These are phyloP conservation scores for Silene vulgaris DNA, from an alignment of 179 eudicot species.

Conservation along the genomic window DNA sequence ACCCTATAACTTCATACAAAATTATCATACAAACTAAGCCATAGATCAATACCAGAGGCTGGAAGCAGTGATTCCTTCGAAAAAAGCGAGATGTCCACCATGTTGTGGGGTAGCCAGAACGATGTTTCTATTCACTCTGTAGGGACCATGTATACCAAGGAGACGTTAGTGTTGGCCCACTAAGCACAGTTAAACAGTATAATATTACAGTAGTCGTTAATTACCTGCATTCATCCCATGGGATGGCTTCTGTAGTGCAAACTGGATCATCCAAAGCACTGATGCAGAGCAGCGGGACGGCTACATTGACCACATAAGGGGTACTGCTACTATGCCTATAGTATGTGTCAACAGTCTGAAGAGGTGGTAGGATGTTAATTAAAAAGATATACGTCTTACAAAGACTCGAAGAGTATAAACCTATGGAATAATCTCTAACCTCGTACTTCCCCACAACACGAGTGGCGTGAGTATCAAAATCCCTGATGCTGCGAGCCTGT, in stretches of 20 bases:
- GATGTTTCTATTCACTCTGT: constrained; percentile 75
- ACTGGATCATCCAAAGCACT: constrained; percentile 94
- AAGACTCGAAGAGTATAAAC: background rate
- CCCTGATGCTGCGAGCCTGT: constrained; percentile 86
- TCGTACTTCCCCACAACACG: constrained; percentile 81
- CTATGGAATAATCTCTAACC: constrained; percentile 34
- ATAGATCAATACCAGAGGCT: constrained; percentile 56
- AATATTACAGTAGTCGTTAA: constrained; percentile 2
- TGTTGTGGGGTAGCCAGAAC: constrained; percentile 74
- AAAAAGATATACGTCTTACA: constrained; percentile 13
- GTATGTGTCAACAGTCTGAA: constrained; percentile 86
- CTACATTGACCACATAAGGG: constrained; percentile 54
- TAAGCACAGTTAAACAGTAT: background rate
- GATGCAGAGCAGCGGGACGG: constrained; percentile 84
- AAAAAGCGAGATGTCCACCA: constrained; percentile 94
- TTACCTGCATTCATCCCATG: constrained; percentile 98
- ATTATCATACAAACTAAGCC: background rate
- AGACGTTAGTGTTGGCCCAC: constrained; percentile 16
- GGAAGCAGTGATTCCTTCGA: constrained; percentile 78
- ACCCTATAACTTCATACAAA: constrained; percentile 13
- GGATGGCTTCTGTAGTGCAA: constrained; percentile 91
- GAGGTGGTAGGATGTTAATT: constrained; percentile 22
- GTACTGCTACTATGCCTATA: constrained; percentile 78
- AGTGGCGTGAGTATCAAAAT: constrained; percentile 88
- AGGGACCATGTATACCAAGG: constrained; percentile 14